Base-by-base conservation (phyloP, 495 filamentous ascomycete genomes). In the Venustampulla echinocandica region DNA sequence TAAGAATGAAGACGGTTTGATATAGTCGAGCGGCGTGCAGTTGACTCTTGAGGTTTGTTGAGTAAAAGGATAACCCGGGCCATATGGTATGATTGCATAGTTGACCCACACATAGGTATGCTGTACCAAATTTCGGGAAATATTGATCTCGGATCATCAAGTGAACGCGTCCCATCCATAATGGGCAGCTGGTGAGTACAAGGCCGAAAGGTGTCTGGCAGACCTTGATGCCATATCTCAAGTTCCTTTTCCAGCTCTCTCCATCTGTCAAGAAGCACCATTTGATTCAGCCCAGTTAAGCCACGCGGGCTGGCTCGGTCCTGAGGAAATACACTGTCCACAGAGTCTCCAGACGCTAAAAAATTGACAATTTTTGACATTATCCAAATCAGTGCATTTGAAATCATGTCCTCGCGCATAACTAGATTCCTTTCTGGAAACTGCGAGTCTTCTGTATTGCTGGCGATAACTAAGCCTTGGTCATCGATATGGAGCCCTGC, bases 51-150 rank as follows among this genome's bases (percentile, higher is more conserved):
- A 15, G 79, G 77, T 48, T 78, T 79, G 55, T 83, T 76, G 56
- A 79, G 71, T 9, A 80, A 66, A 10, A 83, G 62, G 33, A 81
- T 64, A 23, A 79, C 79, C 35, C 74, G 75, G 0, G 75, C 74
- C 71, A 83, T 79, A 53, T 83, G 77, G 54, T 79, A 83, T 49
- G 69, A 69, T 55, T 81, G 78, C 75, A 81, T 80, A 9, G 74
- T 74, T 3, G 76, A 77, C 1, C 71, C 73, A 61, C 76, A 81
- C 70, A 81, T 79, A 2, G 77, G 71, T 2, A 77, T 66, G 49
- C 73, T 77, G 53, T 75, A 74, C 79, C 79, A 83, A 15, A 77
- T 66, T 59, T 81, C 79, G 1, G 72, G 67, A 42, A 83, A 67
- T 0, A 69, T 61, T 20, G 38, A 63, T 61, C 42, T 60, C 47